phyloP scores from a whole-genome alignment of 164 flowering plant genomes.

The Umbellularia californica region DNA sequence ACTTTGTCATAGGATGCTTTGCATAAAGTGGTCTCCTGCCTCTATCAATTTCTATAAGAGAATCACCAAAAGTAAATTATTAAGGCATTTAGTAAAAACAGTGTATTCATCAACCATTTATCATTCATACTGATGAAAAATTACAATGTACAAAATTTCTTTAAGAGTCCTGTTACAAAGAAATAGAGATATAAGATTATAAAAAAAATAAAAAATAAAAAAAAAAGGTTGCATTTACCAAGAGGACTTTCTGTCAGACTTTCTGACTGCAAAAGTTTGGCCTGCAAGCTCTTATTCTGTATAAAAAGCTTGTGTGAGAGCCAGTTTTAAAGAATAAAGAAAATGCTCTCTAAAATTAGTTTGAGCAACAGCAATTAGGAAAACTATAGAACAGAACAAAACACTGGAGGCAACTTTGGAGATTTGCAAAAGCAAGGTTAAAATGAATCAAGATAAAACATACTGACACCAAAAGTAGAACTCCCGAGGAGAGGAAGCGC shows the following conservation, averaged over 20 bases:
- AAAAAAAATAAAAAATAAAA: not conserved
- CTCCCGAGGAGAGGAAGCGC: not conserved
- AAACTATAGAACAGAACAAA: not conserved
- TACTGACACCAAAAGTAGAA: not conserved
- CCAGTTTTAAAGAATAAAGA: not conserved
- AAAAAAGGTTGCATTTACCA: slow-evolving; percentile 33
- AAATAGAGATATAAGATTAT: not conserved
- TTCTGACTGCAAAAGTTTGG: slow-evolving; percentile 59
- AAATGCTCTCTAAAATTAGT: not conserved
- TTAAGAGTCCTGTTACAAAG: not conserved
- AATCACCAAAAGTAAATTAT: not conserved
- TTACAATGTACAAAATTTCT: not conserved
- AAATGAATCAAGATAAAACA: not conserved
- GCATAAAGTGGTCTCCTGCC: slow-evolving; percentile 73
- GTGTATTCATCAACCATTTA: not conserved
- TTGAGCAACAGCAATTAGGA: not conserved
- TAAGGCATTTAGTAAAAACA: not conserved
- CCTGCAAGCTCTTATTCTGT: slow-evolving; percentile 68
- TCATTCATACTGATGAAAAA: not conserved
- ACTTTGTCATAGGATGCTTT: slow-evolving; percentile 91
- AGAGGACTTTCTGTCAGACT: slow-evolving; percentile 37
- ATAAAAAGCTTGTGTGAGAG: slow-evolving; percentile 10
- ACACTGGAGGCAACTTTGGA: not conserved
- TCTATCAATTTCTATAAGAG: slow-evolving; percentile 64
- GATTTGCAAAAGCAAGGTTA: not conserved